phyloP scores from a whole-genome alignment of 1,139 yeast species.

The Hyphopichia pseudoburtonii region DNA sequence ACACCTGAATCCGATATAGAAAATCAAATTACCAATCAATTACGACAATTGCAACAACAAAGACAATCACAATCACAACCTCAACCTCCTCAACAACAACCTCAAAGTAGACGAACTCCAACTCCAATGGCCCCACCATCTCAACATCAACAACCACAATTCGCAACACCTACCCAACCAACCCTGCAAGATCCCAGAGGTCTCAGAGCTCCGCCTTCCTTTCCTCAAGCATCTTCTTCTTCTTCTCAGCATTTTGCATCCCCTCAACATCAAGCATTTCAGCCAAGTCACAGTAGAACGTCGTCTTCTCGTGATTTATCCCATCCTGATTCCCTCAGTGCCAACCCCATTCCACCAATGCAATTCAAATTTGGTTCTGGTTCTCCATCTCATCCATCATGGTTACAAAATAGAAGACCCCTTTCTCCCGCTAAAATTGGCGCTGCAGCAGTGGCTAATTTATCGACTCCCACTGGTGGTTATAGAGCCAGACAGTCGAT shows the following conservation, averaged over 20 bases:
- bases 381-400: slow-evolving; percentile 12
- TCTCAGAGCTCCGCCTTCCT: too few relatives aligned
- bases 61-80: slow-evolving; percentile 5
- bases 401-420: slow-evolving; percentile 16
- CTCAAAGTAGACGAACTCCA: not conserved
- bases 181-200: not conserved
- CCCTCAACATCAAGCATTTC: slow-evolving; percentile 4
- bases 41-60: not conserved
- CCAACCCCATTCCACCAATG: slow-evolving; percentile 36
- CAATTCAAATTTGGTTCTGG: slow-evolving; percentile 45
- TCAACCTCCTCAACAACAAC: slow-evolving; percentile 2
- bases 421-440: slow-evolving; percentile 72
- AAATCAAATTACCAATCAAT: not conserved
- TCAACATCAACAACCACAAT: slow-evolving; percentile 11
- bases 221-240: too few relatives aligned
- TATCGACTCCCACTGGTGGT: slow-evolving; percentile 36
- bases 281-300: slow-evolving; percentile 1
- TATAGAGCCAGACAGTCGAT: slow-evolving; percentile 21
- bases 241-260: not conserved
- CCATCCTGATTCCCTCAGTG: slow-evolving; percentile 8
- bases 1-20: not conserved
- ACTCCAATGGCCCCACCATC: slow-evolving; percentile 2
- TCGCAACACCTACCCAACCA: not conserved
- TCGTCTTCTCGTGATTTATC: not conserved
- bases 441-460: slow-evolving; percentile 66